Evolutionary conservation across 495 filamentous ascomycete genomes (phyloP), one percentile per base, ranked within the genome.

Genomic region (Neurospora sp.): DNA sequence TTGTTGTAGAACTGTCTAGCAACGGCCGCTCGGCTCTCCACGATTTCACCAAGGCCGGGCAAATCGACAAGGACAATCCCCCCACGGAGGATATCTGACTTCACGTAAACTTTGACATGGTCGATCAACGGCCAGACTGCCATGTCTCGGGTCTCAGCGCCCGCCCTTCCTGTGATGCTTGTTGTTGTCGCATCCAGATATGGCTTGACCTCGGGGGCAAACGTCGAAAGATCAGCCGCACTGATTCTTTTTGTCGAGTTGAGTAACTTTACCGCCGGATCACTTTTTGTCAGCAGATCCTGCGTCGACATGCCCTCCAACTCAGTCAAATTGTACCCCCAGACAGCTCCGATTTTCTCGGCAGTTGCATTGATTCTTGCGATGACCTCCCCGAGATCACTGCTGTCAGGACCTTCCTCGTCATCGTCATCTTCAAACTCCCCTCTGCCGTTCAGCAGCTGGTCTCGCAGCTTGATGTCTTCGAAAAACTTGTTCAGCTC

Each of bases 261-360:
- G 2, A 74, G 41, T 1, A 70, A 23, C 14, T 72, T 69, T 8
- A 59, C 44, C 5, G 66, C 74, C 8, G 72, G 73, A 46, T 78
- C 76, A 23, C 18, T 38, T 42, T 46, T 48, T 7, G 11, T 37
- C 8, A 77, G 41, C 0, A 77, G 66, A 42, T 74, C 73, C 39
- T 39, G 59, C 1, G 81, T 78, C 16, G 73, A 75, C 35, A 80
- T 77, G 16, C 72, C 72, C 62, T 81, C 78, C 42, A 82, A 73
- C 18, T 79, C 39, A 6, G 48, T 8, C 5, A 41, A 3, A 14
- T 20, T 42, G 23, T 14, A 12, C 2, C 40, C 69, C 76, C 74
- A 77, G 3, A 74, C 37, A 16, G 69, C 66, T 9, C 18, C 12
- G 16, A 77, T 71, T 35, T 73, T 77, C 9, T 72, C 74, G 2